A percentile compares a stretch with the other conserved stretches of the same genome.
Conservation (phyloP, 169 alveolate species). For the Sarcocystis neurona region DNA sequence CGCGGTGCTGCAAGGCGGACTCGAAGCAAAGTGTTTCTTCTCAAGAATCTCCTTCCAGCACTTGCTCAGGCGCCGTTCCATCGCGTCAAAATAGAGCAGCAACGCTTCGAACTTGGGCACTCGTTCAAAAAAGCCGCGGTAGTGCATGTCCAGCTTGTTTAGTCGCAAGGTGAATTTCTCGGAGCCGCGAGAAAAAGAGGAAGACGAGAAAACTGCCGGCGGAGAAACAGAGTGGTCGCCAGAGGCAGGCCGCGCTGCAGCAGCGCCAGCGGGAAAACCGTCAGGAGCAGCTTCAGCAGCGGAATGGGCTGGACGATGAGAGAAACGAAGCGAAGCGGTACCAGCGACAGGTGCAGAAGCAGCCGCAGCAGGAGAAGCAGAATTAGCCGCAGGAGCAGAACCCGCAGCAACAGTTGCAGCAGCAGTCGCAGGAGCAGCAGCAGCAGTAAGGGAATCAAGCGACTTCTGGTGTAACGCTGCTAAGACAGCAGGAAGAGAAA, state of each 20-base stretch:
- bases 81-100: constrained; percentile 27
- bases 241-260: constrained; percentile 27
- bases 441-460: neutral
- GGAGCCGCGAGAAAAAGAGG: constrained; percentile 40
- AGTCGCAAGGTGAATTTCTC: constrained; percentile 14
- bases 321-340: no score
- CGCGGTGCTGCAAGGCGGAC: constrained; percentile 8
- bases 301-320: no score
- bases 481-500: no score
- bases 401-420: neutral
- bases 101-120: constrained; percentile 29
- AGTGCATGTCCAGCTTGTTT: constrained; percentile 51
- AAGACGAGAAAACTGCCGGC: constrained; percentile 27
- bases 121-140: constrained; percentile 51
- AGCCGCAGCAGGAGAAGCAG: neutral
- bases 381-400: neutral
- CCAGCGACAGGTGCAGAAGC: neutral
- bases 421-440: constrained; percentile 2
- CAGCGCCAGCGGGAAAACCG: neutral
- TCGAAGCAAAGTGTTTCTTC: neutral
- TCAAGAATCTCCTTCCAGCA: constrained; percentile 56
- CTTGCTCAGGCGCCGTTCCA: constrained; percentile 29
- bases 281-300: constrained; percentile 8
- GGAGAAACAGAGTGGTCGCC: constrained; percentile 10
- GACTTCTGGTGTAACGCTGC: neutral